Evolutionary conservation across 805 yeast genomes (phyloP), one percentile per base, ranked within the genome.

Genomic region (Jamesozyma gamospora): DNA sequence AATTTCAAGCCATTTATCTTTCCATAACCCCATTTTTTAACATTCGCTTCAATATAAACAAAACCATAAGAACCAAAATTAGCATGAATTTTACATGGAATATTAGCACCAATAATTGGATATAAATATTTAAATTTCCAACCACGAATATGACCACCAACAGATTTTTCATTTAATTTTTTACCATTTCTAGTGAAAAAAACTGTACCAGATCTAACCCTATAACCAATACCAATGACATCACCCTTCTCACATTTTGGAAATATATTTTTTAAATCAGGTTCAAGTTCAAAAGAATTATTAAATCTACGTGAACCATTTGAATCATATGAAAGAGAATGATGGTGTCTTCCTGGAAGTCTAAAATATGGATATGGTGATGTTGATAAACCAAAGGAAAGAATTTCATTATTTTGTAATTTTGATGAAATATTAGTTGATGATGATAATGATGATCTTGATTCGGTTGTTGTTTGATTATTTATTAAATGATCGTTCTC

Each of bases 151-250:
- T 82, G 92, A 2, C 90, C 90, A 11, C 90, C 92, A 28, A 86
- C 70, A 37, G 78, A 78, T 38, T 83, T 79, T 55, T 88, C 96
- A 29, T 75, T 74, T 19, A 92, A 64, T 55, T 85, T 86, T 56
- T 86, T 86, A 24, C 98, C 98, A 52, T 92, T 92, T 48, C 95
- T 72, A 0, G 98, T 92, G 68, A 88, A 92, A 53, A 92, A 92
- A 0, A 92, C 72, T 0, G 95, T 79, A 2, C 96, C 95, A 14
- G 84, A 69, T 34, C 86, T 69, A 2, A 84, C 77, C 43, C 90
- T 71, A 55, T 85, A 82, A 0, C 98, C 98, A 24, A 90, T 75
- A 2, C 98, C 98, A 12, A 92, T 71, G 26, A 92, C 94, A 59
- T 92, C 98, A 25, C 96, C 96, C 47, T 82, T 77, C 28, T 75